Base-by-base conservation (phyloP, 768 basidiomycete genomes). In the Epithele typhae region DNA sequence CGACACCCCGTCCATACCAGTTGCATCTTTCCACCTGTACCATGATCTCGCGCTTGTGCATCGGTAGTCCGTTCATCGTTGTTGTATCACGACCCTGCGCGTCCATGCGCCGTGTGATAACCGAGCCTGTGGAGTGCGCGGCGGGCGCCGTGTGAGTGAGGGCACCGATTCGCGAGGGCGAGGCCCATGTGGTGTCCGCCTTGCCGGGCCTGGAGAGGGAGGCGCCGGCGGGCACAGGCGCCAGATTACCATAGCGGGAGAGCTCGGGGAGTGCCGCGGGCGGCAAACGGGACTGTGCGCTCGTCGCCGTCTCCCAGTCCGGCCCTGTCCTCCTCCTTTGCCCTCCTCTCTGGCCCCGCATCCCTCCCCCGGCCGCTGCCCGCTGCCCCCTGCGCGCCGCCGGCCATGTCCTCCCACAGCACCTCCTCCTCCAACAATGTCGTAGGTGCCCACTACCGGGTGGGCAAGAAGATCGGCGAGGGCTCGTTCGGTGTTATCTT, bases 381-480 rank as follows among this genome's bases (percentile, higher is more conserved):
- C 50, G 35, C 36, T 45, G n/a, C n/a, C 36, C 32, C 39, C 48
- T 41, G 50, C 42, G 32, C 35, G 49, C 51, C 40, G 24, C 33
- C 47, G 33, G 39, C 55, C 52, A 69, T 64, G 65, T 56, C 65
- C 48, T 19, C 60, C 42, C 60, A 68, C 55, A 77, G 79, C 56
- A 70, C 79, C 2, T 74, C 77, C 37, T 77, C 81, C 3, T 78
- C 78, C 35, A 76, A 83, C 50, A 87, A 87, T 68, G 72, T 95
- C 63, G 92, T 96, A 59, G 92, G 95, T 43, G 82, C 88, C n/a
- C 93, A 97, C 73, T 98, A 95, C 73, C 83, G 91, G 47, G 94
- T 98, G 18, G 95, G 95, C 58, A 90, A 89, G 79, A 98, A 98
- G 81, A 97, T 99, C 68, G 96, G 96, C 53, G 96, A 99, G 68